Base-by-base conservation (phyloP, 306 rosid genomes). In the Adenanthera pavonina region DNA sequence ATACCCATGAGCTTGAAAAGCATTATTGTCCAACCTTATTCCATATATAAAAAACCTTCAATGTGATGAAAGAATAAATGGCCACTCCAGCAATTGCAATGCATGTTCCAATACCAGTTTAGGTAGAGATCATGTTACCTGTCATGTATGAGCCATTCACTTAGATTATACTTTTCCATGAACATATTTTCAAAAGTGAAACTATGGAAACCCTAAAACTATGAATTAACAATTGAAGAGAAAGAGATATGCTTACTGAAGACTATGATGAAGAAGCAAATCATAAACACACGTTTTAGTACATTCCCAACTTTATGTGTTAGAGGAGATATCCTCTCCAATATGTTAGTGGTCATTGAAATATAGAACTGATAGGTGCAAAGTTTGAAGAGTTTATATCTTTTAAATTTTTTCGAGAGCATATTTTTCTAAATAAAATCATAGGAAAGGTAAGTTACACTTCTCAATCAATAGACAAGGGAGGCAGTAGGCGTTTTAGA, bases 241-340 rank as follows among this genome's bases (percentile, higher is more conserved):
- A 60, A 30, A 38, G 46, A 8, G 20, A 41, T 25, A 25, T 64
- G 57, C 3, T 88, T 92, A 94, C 98, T 97, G 13, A 94, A 94
- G 81, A 82, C 7, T 8, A 94, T 5, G 51, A 94, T 94, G 17
- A 97, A 91, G 89, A 94, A 94, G 49, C 97, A 97, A 82, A 94
- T 94, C 77, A 94, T 97, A 82, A 94, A 94, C 36, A 94, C 98
- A 84, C 98, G 97, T 75, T 94, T 94, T 90, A 94, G 86, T 56
- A 94, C 98, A 68, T 94, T 94, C 12, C 98, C 98, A 85, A 94
- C 98, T 38, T 97, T 97, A 59, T 94, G 98, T 17, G 98, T 94
- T 56, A 94, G 97, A 69, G 98, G 98, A 59, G 98, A 97, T 76
- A 94, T 97, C 87, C 98, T 90, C 90, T 94, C 98, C 85, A 94